Evolutionary conservation across 2,329 filamentous ascomycete species (phyloP), one percentile per base, ranked within the genome.

Genomic region (Exophiala sideris): DNA sequence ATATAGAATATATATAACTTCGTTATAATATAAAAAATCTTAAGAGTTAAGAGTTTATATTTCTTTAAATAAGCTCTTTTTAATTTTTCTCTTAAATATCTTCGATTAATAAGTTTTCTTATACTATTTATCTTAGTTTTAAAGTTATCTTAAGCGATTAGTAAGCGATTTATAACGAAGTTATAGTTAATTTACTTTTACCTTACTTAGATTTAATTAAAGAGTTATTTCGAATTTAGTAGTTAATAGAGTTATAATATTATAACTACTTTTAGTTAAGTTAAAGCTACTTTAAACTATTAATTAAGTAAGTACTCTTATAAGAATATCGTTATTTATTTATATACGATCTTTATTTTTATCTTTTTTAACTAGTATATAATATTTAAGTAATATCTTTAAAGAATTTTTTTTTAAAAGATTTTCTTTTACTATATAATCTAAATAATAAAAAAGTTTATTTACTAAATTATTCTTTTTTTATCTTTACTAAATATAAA

Each of bases 1-100:
- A 12, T 42, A 18, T 9, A 24, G 35, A 6, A 56, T 40, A 53
- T 56, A 56, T 12, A 53, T 18, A 4, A 16, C 3, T 20, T 35
- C 24, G 12, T 48, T 33, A 8, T n/a, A 10, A n/a, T 33, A 35
- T 48, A 52, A 18, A 38, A 52, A n/a, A 14, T 29, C 38, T 14
- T 20, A 38, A 40, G 41, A 14, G n/a, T 54, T 42, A 8, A 54
- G 42, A 20, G n/a, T 41, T 36, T 49, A 54, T 10, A n/a, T 12
- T 18, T 29, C 21, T 40, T 36, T 35, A 36, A 45, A 35, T n/a
- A 14, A 3, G 5, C 21, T 40, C 11, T 9, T 32, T 39, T 14
- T 8, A 35, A 44, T 16, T 34, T 24, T 3, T 14, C 36, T 16
- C 5, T 41, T 24, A 24, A 24, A 6, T 24, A 24, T 24, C 21